Evolutionary conservation across 306 rosid species (phyloP).

Genomic region (Trifolium fragiferum): DNA sequence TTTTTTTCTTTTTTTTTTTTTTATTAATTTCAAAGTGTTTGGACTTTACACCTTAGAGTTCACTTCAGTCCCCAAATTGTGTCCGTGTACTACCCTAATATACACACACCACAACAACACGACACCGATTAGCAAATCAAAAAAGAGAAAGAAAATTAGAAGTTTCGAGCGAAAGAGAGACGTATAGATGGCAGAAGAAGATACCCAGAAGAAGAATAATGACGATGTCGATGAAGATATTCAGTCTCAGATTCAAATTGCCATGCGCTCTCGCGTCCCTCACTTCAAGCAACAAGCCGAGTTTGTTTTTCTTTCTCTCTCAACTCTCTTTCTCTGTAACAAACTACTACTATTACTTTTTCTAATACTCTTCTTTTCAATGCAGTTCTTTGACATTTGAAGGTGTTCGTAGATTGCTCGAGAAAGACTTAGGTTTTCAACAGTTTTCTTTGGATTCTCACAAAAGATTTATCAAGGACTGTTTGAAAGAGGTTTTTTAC

Average conservation of each 20-base stretch:
- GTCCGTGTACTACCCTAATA: not conserved
- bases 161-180: not conserved
- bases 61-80: not conserved
- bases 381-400: conserved; percentile 93
- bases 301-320: conserved; percentile 43
- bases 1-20: too few species aligned
- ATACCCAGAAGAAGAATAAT: conserved; percentile 2
- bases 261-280: conserved; percentile 69
- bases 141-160: not conserved
- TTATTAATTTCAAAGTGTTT: too few species aligned
- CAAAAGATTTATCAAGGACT: conserved; percentile 80
- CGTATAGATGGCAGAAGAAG: conserved; percentile 61
- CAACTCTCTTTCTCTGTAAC: not conserved
- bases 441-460: conserved; percentile 75
- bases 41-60: too few species aligned
- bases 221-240: conserved; percentile 42
- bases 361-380: conserved; percentile 31
- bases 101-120: not conserved
- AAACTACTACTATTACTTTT: not conserved
- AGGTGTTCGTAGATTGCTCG: conserved; percentile 91
- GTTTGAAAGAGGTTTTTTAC: conserved; percentile 66
- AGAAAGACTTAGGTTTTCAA: conserved; percentile 78
- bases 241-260: conserved; percentile 61
- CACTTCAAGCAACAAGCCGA: conserved; percentile 82
- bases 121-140: not conserved